Base-by-base conservation (phyloP, 2,329 filamentous ascomycete species). In the Calonectria pauciramosa region DNA sequence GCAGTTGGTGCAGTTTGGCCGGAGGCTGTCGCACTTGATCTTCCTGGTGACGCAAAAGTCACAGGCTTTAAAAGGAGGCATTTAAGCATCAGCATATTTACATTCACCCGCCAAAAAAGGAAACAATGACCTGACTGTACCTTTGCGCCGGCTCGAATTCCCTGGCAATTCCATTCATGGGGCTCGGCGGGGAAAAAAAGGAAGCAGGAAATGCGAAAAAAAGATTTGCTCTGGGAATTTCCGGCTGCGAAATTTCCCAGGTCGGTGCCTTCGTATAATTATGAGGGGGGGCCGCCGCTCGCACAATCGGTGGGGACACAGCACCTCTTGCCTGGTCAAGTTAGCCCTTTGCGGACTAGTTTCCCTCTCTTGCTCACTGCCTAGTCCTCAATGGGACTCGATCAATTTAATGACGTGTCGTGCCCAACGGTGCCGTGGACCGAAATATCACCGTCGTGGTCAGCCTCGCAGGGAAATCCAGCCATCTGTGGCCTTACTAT, bases 1-100 rank as follows among this genome's bases (percentile, higher is more conserved):
- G 56, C 86, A 87, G 65, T 86, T 86, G 11, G 85, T 86, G 52
- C 86, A 87, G 2, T 75, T 78, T 1, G 85, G 86, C 73, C 84
- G 85, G 10, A 83, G 67, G 72, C 82, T 82, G 74, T 87, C 84
- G 70, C 86, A 87, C 69, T 83, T 86, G 64, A 86, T 83, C 77
- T 86, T 87, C 73, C 84, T 85, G 63, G 78, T 79, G 23, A 83
- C 85, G 72, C 86, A 87, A 9, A 84, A 81, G 75, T 87, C 85
- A 73, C 84, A 86, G 23, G 78, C 79, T 81, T 47, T 13, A 47
- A 13, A 41, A 8, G 8, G 28, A 9, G 56, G 34, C 32, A 38
- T 28, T 23, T 41, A 2, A 23, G 20, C 34, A 41, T 63, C 36
- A 63, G 56, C 56, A 63, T 20, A 7, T 41, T 26, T 14, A 23